Percentiles rank a stretch among this genome's conserved stretches.
Evolutionary conservation across 495 filamentous ascomycete species (phyloP).

Genomic region (Lepidopterella palustris): DNA sequence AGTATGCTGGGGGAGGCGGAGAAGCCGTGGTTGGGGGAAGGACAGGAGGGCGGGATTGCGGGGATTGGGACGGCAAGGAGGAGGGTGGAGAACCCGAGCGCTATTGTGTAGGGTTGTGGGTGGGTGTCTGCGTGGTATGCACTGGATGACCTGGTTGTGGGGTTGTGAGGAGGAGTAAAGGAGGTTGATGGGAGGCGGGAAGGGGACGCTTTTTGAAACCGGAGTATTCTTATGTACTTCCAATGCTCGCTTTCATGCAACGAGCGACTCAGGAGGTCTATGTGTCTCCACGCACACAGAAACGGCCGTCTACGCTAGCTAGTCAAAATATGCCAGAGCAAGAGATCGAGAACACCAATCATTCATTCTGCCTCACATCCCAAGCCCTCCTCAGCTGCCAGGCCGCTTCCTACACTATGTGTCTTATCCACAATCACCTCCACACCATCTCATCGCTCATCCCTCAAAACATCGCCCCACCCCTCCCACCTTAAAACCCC

Average conservation of each 20-base stretch:
- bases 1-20: slow-evolving; percentile 74
- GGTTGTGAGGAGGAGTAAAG: background rate
- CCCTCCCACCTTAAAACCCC: slow-evolving; percentile 12
- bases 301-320: no score
- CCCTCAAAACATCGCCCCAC: slow-evolving; percentile 13
- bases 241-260: no score
- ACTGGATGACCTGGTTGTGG: background rate
- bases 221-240: no score
- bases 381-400: no score
- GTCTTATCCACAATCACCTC: background rate
- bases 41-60: slow-evolving; percentile 73
- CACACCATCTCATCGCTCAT: background rate
- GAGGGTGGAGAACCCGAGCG: slow-evolving; percentile 51
- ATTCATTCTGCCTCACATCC: no score
- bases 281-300: no score
- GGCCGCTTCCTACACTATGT: no score
- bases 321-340: no score
- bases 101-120: slow-evolving; percentile 12
- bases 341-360: no score
- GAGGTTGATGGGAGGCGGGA: no score
- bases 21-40: slow-evolving; percentile 89
- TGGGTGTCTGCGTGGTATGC: background rate
- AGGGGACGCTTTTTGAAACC: no score
- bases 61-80: slow-evolving; percentile 85
- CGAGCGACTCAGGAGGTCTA: no score